These are phyloP conservation scores for Sedum album DNA, from an alignment of 164 flowering plant genomes.

Conservation along the genomic window DNA sequence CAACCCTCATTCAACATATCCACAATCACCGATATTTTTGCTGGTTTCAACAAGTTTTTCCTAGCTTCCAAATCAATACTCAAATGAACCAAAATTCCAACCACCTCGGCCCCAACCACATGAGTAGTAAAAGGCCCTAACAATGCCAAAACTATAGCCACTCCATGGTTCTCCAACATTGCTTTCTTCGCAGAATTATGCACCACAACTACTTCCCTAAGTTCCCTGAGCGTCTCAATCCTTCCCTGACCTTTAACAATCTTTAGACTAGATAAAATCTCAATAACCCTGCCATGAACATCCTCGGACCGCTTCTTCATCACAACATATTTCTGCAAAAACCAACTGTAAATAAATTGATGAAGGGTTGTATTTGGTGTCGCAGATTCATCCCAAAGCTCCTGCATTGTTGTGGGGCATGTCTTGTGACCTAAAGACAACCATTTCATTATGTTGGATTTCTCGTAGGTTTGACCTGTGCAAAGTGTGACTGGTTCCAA, in stretches of 20 bases:
- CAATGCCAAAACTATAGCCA: slow-evolving; percentile 44
- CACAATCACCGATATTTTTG: slow-evolving; percentile 66
- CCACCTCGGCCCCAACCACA: slow-evolving; percentile 74
- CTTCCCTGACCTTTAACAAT: slow-evolving; percentile 77
- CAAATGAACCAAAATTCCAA: slow-evolving; percentile 69
- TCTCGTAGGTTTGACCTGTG: slow-evolving; percentile 74
- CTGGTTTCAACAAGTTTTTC: slow-evolving; percentile 61
- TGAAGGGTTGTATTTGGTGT: slow-evolving; percentile 56
- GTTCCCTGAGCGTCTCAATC: slow-evolving; percentile 68
- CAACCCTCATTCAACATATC: slow-evolving; percentile 90
- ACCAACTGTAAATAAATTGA: slow-evolving; percentile 58
- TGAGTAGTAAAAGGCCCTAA: slow-evolving; percentile 84
- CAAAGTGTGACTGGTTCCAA: slow-evolving; percentile 69
- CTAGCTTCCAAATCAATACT: slow-evolving; percentile 51
- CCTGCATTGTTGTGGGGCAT: slow-evolving; percentile 73
- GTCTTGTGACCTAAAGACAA: slow-evolving; percentile 51
- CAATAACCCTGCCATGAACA: slow-evolving; percentile 65
- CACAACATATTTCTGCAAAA: slow-evolving; percentile 41
- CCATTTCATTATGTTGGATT: slow-evolving; percentile 68
- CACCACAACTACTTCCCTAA: slow-evolving; percentile 40
- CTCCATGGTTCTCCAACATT: slow-evolving; percentile 62
- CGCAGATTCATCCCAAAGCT: slow-evolving; percentile 44
- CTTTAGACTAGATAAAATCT: slow-evolving; percentile 61
- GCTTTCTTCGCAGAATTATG: slow-evolving; percentile 64
- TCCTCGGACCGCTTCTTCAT: slow-evolving; percentile 78